Base-by-base conservation (phyloP, 169 alveolate genomes). In the Plasmodium inui region DNA sequence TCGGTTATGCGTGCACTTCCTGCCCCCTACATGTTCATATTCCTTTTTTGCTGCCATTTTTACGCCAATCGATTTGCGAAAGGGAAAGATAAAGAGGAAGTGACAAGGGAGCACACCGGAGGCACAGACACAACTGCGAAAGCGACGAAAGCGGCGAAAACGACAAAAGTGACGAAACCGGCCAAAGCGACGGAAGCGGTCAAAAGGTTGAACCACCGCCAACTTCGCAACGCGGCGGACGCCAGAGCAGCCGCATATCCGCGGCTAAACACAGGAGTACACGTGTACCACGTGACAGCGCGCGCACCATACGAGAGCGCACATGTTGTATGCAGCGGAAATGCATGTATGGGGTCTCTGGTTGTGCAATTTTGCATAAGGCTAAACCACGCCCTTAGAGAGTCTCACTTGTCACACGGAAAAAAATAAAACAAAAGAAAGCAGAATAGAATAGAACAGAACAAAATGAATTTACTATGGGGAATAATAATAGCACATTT, bases 381-480 rank as follows among this genome's bases (percentile, higher is more conserved):
- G 76, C 30, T 19, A 67, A 67, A 26, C 37, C 34, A 67, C 37
- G 76, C 22, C n/a, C 37, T 67, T 19, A 6, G n/a, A 22, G 41
- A 67, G 76, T 67, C 37, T 26, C 76, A 19, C 76, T 67, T 67
- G 14, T 22, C 37, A 67, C n/a, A 76, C 32, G 32, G 67, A 53
- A 81, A 26, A 26, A 80, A 37, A 17, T 44, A 44, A 80, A 80
- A 80, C 4, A 80, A 44, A 30, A 80, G 19, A 44, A 34, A 26
- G 34, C 57, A 76, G 26, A 30, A 76, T 8, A 22, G 55, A 74
- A 26, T 22, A 39, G 19, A 84, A 84, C 17, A 19, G 30, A 85
- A 53, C 19, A 85, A 85, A 85, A 85, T 85, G 93, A 85, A 85
- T 17, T 30, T 74, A 73, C 22, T 85, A 85, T 44, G 55, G 26